Evolutionary conservation across 2,329 filamentous ascomycete genomes (phyloP).

Genomic region (Trichophyton schoenleinii): DNA sequence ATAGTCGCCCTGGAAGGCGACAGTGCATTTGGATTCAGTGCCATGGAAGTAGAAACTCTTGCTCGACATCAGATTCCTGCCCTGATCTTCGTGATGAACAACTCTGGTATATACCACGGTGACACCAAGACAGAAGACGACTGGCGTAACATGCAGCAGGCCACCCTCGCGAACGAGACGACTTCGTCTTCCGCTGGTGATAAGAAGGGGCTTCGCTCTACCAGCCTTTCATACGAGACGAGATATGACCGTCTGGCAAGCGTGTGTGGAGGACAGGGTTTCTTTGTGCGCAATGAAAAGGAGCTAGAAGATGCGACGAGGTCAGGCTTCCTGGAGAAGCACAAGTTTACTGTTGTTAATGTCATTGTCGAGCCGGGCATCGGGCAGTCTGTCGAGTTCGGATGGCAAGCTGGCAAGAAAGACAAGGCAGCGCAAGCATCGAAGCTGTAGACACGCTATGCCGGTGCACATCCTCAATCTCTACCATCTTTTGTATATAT

Average conservation of each 20-base stretch:
- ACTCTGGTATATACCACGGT: conserved; percentile 41
- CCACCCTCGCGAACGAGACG: conserved; percentile 25
- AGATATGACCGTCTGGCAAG: conserved; percentile 44
- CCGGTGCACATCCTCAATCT: not conserved
- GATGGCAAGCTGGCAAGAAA: conserved; percentile 23
- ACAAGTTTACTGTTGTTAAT: conserved; percentile 42
- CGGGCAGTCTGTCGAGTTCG: conserved; percentile 29
- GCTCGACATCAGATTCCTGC: conserved; percentile 43
- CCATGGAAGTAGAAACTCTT: conserved; percentile 46
- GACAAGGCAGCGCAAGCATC: conserved; percentile 8
- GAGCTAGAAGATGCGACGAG: conserved; percentile 41
- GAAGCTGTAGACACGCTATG: conserved; percentile 14
- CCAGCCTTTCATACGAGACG: conserved; percentile 43
- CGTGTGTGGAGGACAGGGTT: conserved; percentile 43
- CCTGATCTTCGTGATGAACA: conserved; percentile 45
- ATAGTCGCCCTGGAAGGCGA: conserved; percentile 46
- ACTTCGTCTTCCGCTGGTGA: not conserved
- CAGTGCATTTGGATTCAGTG: conserved; percentile 44
- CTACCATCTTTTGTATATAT: not conserved
- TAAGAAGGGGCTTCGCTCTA: conserved; percentile 33
- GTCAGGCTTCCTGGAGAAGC: conserved; percentile 36
- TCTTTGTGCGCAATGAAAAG: conserved; percentile 39
- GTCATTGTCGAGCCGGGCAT: conserved; percentile 43
- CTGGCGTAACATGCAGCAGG: conserved; percentile 35
- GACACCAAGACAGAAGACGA: conserved; percentile 29